Evolutionary conservation across 495 filamentous ascomycete species (phyloP), one percentile per base, ranked within the genome.

Genomic region (Xylaria telfairii): DNA sequence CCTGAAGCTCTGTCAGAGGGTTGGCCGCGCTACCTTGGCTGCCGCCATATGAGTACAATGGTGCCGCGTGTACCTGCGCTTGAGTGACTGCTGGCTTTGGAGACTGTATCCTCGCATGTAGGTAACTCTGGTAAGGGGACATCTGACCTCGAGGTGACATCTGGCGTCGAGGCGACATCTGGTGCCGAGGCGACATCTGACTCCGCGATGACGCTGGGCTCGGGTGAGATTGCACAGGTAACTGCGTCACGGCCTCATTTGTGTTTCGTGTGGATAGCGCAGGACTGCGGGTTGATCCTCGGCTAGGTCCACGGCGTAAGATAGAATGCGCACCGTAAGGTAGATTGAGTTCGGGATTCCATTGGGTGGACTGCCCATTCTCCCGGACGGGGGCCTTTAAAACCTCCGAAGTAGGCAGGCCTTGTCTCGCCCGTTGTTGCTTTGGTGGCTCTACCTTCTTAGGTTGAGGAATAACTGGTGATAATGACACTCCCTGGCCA

Each of bases 251-350:
- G 15, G 56, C 51, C 15, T 76, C 70, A 26, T 63, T 64, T 28
- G 67, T 34, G 37, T 47, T 66, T 57, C 46, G 57, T 28, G 63
- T 70, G 17, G 72, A 71, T 7, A 60, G 49, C 8, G 56, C 57
- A 24, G 74, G 60, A 21, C 69, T 74, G 26, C 65, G 72, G 19
- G 60, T 49, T 24, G 75, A 70, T 28, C 68, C 70, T n/a, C 69
- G 71, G 21, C 57, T 74, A 3, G 71, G 65, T 19, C 66, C 65
- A 51, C 74, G 65, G 4, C 83, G 82, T 39, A 85, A 62, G 46
- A 85, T 84, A 63, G 78, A 75, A 59, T 82, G 77, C 13, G 83
- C 76, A 8, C 83, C 73, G 65, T 77, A 84, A 1, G 83, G 82
- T 17, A 84, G 73, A 41, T 79, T 84, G 17, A 77, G 53, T 30